A percentile compares a stretch with the other conserved stretches of the same genome.
Evolutionary conservation across 1,284 basidiomycete species (phyloP).

Genomic region (Malassezia nana): DNA sequence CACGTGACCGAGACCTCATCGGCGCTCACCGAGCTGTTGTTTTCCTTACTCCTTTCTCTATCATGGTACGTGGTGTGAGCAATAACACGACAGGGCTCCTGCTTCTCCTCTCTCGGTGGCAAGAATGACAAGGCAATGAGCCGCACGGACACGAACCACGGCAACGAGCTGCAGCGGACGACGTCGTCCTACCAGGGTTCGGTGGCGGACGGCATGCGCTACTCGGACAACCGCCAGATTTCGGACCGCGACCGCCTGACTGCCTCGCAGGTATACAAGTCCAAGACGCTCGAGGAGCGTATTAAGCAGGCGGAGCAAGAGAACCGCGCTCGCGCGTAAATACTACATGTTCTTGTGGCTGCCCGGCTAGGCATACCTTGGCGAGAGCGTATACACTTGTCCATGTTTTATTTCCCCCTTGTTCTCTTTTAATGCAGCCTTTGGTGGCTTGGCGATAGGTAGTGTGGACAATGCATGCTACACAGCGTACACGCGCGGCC

Average conservation of each 20-base stretch:
- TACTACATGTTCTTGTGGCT: not conserved
- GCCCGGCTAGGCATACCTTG: not conserved
- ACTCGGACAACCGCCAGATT: slow-evolving; percentile 37
- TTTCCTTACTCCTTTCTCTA: slow-evolving; percentile 1
- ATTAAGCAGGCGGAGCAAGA: slow-evolving; percentile 43
- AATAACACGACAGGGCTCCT: slow-evolving; percentile 26
- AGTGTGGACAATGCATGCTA: not conserved
- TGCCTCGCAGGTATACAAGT: slow-evolving; percentile 46
- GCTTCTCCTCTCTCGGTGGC: slow-evolving; percentile 29
- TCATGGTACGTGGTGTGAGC: slow-evolving; percentile 9
- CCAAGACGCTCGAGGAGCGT: slow-evolving; percentile 45
- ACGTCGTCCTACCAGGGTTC: slow-evolving; percentile 48
- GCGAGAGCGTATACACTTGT: too few species aligned
- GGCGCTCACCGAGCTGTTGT: not conserved
- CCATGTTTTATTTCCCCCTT: too few species aligned
- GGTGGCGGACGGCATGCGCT: slow-evolving; percentile 44
- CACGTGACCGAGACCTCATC: not conserved
- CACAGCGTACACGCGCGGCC: too few species aligned
- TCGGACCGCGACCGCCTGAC: slow-evolving; percentile 36
- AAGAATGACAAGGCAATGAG: slow-evolving; percentile 42
- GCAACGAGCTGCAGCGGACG: slow-evolving; percentile 46
- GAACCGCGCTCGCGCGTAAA: slow-evolving; percentile 25
- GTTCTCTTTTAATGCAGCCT: not conserved
- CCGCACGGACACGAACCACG: slow-evolving; percentile 46
- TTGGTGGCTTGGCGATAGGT: not conserved